Evolutionary conservation across 2,329 filamentous ascomycete species (phyloP).

Genomic region (Lasiodiplodia hormozganensis): DNA sequence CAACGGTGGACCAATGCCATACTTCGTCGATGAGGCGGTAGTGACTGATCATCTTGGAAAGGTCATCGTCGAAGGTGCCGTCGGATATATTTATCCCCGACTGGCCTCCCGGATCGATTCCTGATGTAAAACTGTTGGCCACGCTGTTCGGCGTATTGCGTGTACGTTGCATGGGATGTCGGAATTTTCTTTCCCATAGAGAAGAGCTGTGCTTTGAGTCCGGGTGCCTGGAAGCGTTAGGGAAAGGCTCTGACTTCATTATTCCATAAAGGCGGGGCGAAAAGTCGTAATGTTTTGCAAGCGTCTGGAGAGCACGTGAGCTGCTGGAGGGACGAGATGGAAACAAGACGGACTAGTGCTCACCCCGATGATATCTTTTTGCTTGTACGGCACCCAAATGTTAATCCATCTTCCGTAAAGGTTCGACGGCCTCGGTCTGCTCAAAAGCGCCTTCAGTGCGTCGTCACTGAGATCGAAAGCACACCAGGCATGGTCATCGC

Average conservation of each 20-base stretch:
- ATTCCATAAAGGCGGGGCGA: conserved; percentile 70
- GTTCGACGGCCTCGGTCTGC: conserved; percentile 50
- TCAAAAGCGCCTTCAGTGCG: conserved; percentile 45
- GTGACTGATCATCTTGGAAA: conserved; percentile 50
- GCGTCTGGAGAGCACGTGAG: conserved; percentile 38
- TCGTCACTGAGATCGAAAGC: conserved; percentile 60
- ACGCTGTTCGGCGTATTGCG: background rate
- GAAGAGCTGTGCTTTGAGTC: conserved; percentile 30
- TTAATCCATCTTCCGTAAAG: conserved; percentile 76
- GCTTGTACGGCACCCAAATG: conserved; percentile 71
- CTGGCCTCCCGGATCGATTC: conserved; percentile 2
- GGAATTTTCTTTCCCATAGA: conserved; percentile 17
- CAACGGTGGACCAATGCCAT: conserved; percentile 78
- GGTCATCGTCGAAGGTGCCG: background rate
- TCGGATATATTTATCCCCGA: background rate
- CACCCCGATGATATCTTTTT: conserved; percentile 62
- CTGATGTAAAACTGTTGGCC: background rate
- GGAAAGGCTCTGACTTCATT: conserved; percentile 64
- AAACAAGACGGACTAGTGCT: background rate
- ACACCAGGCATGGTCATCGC: conserved; percentile 61
- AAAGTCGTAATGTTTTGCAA: conserved; percentile 71
- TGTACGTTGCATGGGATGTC: background rate
- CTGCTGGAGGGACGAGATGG: background rate
- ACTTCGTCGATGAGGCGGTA: conserved; percentile 71
- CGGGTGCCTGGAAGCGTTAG: conserved; percentile 32